Percentiles rank a stretch among this genome's conserved stretches.
Evolutionary conservation across 176 grass and related monocot species (phyloP).

Genomic region (Aegilops umbellulata): DNA sequence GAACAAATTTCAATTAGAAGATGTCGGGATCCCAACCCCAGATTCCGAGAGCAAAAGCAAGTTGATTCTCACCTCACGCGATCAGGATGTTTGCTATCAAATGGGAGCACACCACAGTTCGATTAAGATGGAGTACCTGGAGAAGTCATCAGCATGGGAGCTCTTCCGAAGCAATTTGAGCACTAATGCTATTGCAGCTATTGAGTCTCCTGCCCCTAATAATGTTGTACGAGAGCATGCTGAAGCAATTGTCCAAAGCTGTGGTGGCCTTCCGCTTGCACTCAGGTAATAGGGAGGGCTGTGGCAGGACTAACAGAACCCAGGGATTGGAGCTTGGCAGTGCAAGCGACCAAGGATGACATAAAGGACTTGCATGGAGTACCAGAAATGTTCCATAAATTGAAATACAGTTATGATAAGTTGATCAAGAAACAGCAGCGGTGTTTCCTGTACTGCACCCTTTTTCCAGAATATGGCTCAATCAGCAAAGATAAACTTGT

Average conservation of each 20-base stretch:
- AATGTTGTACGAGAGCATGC: constrained; percentile 24
- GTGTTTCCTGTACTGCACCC: too few relatives aligned
- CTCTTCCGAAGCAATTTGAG: constrained; percentile 58
- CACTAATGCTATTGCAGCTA: background rate
- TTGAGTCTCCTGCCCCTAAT: background rate
- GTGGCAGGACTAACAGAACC: constrained; percentile 33
- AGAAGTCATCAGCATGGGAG: constrained; percentile 26
- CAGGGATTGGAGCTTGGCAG: constrained; percentile 31
- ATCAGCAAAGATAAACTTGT: too few relatives aligned
- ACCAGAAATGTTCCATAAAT: too few relatives aligned
- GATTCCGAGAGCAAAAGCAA: constrained; percentile 35
- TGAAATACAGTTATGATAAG: too few relatives aligned
- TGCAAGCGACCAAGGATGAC: background rate
- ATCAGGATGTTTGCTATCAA: constrained; percentile 33
- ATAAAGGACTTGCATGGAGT: too few relatives aligned
- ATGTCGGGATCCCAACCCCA: constrained; percentile 49
- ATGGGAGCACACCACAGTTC: constrained; percentile 49
- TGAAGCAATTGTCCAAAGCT: constrained; percentile 32
- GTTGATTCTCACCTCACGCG: constrained; percentile 49
- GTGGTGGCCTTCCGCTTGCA: constrained; percentile 55
- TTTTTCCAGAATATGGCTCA: too few relatives aligned
- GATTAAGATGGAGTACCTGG: constrained; percentile 45
- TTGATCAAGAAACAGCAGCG: too few relatives aligned
- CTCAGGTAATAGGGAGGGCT: constrained; percentile 33
- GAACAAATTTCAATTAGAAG: constrained; percentile 35